Base-by-base conservation (phyloP, 352 stramenopile genomes). In the Saprolegnia parasitica region DNA sequence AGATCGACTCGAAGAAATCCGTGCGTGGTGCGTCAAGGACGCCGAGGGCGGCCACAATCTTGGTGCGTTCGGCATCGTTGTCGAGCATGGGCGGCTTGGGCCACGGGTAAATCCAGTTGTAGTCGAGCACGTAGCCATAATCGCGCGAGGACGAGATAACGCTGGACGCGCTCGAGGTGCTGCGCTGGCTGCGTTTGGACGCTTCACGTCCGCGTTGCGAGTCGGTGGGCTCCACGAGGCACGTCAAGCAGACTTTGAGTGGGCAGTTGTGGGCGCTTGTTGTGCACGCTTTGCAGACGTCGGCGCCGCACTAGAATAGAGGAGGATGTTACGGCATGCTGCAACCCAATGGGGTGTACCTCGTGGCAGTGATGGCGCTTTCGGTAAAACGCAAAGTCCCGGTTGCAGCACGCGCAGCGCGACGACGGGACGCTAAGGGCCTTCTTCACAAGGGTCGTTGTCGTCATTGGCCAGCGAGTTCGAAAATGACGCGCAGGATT, bases 201-300 rank as follows among this genome's bases (percentile, higher is more conserved):
- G 35, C 52, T 24, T 60, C 35, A 4, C 52, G 52, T 16, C 24
- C 35, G 8, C 35, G 35, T 60, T 60, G 24, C 52, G 42, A 49
- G 11, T 60, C 52, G 35, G 52, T 42, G 11, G 24, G 52, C 52
- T 60, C 35, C 3, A 60, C 24, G 10, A 60, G 35, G 52, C 52
- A 60, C 35, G 24, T 16, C 9, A 60, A 60, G 11, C 52, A 60
- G 20, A 60, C 52, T 24, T 60, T 60, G 52, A 93, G 83, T 65
- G 91, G 84, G 75, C 86, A 95, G 18, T 84, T 77, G 52, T 60
- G 24, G 3, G 24, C 13, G 4, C 35, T 24, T 4, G 52, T 60
- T 4, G 49, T 70, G 37, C 63, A 70, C n/a, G 32, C 45, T 1
- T 52, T 52, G 50, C 63, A 70, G 2, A 70, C 63, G n/a, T 55